Conservation (phyloP, 169 alveolate species). For the Eimeria nieschulzi region DNA sequence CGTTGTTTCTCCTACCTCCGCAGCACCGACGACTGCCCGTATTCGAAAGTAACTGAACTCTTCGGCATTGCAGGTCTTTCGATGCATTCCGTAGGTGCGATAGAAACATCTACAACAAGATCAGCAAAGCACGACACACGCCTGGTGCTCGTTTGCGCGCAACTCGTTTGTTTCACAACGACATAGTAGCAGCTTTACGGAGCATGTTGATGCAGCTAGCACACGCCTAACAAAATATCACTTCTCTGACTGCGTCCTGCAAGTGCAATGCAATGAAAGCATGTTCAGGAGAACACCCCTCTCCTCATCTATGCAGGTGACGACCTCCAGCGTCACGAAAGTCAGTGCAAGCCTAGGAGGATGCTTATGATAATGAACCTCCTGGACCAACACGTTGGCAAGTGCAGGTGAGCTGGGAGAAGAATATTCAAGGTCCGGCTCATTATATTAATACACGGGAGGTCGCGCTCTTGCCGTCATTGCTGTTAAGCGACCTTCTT, state of each 20-base stretch:
- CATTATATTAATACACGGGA: background rate
- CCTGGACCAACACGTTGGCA: conserved; percentile 28
- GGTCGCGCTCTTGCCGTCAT: background rate
- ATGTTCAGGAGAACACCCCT: no score
- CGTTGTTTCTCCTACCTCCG: background rate
- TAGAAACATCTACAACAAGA: background rate
- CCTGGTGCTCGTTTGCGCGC: no score
- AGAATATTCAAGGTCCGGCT: background rate
- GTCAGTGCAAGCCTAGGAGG: conserved; percentile 27
- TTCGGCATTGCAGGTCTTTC: conserved; percentile 22
- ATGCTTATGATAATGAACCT: background rate
- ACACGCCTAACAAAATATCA: no score
- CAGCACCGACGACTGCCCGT: conserved; percentile 57
- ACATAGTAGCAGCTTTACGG: no score
- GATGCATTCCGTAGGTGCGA: conserved; percentile 21
- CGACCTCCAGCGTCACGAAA: conserved; percentile 42
- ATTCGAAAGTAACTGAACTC: conserved; percentile 32
- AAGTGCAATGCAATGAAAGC: no score
- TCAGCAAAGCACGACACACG: background rate
- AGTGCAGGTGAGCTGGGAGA: background rate
- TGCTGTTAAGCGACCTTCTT: background rate
- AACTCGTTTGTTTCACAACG: no score
- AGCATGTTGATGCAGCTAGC: no score
- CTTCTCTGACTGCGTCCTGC: no score
- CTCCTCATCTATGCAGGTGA: background rate